These are phyloP conservation scores for Elsinoe fawcettii DNA, from an alignment of 2,329 filamentous ascomycete species.

Conservation along the genomic window DNA sequence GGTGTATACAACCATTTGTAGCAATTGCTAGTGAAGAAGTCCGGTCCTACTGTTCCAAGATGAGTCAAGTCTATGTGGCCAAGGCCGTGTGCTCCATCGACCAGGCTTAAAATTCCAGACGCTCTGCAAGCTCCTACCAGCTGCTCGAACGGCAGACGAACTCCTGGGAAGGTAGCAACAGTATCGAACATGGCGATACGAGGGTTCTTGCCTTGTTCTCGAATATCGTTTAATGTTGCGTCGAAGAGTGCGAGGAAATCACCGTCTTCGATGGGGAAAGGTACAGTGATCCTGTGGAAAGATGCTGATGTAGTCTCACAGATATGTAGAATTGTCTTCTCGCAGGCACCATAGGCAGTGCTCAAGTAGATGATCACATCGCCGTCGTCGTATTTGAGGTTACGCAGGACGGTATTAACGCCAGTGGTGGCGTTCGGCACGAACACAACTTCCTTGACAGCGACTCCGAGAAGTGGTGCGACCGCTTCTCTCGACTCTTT, in stretches of 20 bases:
- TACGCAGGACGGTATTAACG: slow-evolving; percentile 72
- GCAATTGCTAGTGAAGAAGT: slow-evolving; percentile 81
- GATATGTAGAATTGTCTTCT: slow-evolving; percentile 63
- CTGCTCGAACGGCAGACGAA: slow-evolving; percentile 69
- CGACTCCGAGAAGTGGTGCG: slow-evolving; percentile 58
- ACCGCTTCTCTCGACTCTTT: slow-evolving; percentile 58
- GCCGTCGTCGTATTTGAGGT: slow-evolving; percentile 57
- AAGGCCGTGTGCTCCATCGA: slow-evolving; percentile 80
- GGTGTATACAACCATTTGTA: slow-evolving; percentile 87
- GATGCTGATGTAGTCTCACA: slow-evolving; percentile 55
- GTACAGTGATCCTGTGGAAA: slow-evolving; percentile 49
- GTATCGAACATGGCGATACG: slow-evolving; percentile 70
- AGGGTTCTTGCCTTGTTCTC: slow-evolving; percentile 52
- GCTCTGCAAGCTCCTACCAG: slow-evolving; percentile 58
- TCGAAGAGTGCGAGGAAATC: slow-evolving; percentile 57
- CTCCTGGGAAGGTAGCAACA: slow-evolving; percentile 68
- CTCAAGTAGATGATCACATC: slow-evolving; percentile 75
- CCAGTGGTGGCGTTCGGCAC: slow-evolving; percentile 74
- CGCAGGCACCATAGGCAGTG: slow-evolving; percentile 71
- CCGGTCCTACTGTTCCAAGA: slow-evolving; percentile 52
- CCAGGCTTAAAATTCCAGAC: slow-evolving; percentile 59
- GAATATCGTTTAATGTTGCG: slow-evolving; percentile 47
- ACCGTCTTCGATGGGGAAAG: slow-evolving; percentile 63
- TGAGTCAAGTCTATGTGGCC: slow-evolving; percentile 65
- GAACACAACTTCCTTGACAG: slow-evolving; percentile 61